These are phyloP conservation scores for Albizia julibrissin DNA, from an alignment of 306 rosid species.

Conservation along the genomic window DNA sequence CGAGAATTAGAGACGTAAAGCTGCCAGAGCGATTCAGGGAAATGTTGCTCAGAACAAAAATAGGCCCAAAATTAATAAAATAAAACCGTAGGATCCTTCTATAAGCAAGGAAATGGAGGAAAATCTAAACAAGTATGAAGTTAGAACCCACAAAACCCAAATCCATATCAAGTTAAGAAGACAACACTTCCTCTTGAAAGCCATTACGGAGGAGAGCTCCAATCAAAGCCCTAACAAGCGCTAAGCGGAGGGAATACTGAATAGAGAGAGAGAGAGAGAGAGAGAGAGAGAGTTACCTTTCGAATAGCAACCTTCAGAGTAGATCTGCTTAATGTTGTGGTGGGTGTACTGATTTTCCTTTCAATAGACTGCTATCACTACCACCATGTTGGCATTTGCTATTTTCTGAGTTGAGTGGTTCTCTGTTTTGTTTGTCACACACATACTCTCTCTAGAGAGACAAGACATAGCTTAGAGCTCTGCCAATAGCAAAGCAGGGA, in stretches of 20 bases:
- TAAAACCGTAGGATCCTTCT: conserved; percentile 29
- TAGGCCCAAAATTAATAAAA: conserved; percentile 26
- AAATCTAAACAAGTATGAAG: conserved; percentile 34
- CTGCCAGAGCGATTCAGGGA: conserved; percentile 9
- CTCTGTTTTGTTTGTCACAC: conserved; percentile 30
- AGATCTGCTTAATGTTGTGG: conserved; percentile 53
- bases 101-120: conserved; percentile 23
- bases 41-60: conserved; percentile 5
- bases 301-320: conserved; percentile 73
- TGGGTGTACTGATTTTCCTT: conserved; percentile 37
- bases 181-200: conserved; percentile 10
- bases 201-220: conserved; percentile 31
- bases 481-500: conserved; percentile 55
- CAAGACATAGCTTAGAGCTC: conserved; percentile 50
- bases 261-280: background rate
- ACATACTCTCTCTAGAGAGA: conserved; percentile 36
- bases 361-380: conserved; percentile 35
- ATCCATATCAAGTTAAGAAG: conserved; percentile 24
- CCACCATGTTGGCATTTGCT: conserved; percentile 41
- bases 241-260: conserved; percentile 31
- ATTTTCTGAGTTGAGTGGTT: conserved; percentile 37
- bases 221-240: conserved; percentile 49
- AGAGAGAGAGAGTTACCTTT: conserved; percentile 48
- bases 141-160: conserved; percentile 16
- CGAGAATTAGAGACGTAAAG: conserved; percentile 17